phyloP scores from a whole-genome alignment of 129 eudicot species.

The Heracleum sosnowskyi region DNA sequence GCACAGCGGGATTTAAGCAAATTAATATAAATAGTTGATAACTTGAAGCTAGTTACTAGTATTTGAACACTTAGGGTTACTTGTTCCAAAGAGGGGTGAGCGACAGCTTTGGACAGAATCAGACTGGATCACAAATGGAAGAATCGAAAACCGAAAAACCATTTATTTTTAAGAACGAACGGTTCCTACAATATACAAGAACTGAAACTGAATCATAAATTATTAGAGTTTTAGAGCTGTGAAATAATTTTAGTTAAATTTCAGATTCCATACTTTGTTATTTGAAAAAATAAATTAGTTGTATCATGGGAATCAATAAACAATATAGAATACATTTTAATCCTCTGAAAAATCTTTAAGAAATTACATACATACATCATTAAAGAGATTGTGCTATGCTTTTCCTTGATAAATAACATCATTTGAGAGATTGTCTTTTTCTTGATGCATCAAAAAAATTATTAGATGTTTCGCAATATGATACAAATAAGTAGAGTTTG shows the following conservation, averaged over 20 bases:
- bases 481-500: background rate
- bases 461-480: background rate
- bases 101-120: too few species aligned
- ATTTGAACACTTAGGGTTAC: background rate
- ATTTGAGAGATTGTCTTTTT: too few species aligned
- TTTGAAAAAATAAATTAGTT: too few species aligned
- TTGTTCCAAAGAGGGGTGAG: background rate
- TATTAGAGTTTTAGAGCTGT: background rate
- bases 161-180: too few species aligned
- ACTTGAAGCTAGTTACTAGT: background rate
- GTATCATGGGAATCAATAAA: too few species aligned
- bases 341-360: too few species aligned
- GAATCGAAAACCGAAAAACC: background rate
- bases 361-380: too few species aligned
- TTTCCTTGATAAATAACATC: too few species aligned
- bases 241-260: background rate
- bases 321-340: background rate
- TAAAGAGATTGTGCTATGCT: too few species aligned
- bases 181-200: background rate
- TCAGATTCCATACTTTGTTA: background rate
- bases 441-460: too few species aligned
- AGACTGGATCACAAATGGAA: background rate
- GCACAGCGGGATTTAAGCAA: too few species aligned
- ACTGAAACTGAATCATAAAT: background rate
- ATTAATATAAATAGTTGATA: background rate